Base-by-base conservation (phyloP, 345 rosid species). In the Carallia brachiata region DNA sequence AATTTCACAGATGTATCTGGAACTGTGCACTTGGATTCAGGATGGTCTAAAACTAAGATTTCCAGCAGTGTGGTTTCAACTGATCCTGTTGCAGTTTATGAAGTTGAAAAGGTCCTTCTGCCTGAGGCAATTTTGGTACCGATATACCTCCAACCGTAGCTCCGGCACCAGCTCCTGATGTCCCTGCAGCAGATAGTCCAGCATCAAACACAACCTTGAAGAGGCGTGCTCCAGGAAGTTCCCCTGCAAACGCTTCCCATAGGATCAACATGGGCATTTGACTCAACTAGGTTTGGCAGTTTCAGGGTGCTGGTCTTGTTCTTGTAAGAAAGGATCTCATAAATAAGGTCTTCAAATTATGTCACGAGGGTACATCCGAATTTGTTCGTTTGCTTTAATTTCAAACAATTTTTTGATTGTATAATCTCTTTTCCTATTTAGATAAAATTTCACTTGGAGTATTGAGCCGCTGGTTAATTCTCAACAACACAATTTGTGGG, bases 111-210 rank as follows among this genome's bases (percentile, higher is more conserved):
- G 18, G 96, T 91, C 70, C 89, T 91, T 58, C 84, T 91, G 56
- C 97, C 98, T 0, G 91, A 87, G 73, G 91, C 91, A 1, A 91
- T 94, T 94, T 91, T 61, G 97, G 98, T 28, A 87, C 92, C 0
- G 88, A 94, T 68, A 89, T 94, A 0, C 97, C 98, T 62, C 96
- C 98, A 63, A 82, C 79, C 61, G 84, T 96, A 4, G 93, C 96
- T 47, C 97, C 97, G 3, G 90, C 96, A 19, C 98, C 95, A 0
- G 88, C 94, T 70, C 97, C 97, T 59, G 89, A 73, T 6, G 63
- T 79, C 69, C 83, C 93, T 2, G 73, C 84, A 17, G 93, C 97
- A 0, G 98, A 94, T 76, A n/a, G 91, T 3, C 97, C 97, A 6
- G 59, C 84, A 74, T 44, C 86, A 52, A 82, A 77, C 1, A 71